These are phyloP conservation scores for Ophiostoma perfectum DNA, from an alignment of 2,329 filamentous ascomycete genomes.

Conservation along the genomic window DNA sequence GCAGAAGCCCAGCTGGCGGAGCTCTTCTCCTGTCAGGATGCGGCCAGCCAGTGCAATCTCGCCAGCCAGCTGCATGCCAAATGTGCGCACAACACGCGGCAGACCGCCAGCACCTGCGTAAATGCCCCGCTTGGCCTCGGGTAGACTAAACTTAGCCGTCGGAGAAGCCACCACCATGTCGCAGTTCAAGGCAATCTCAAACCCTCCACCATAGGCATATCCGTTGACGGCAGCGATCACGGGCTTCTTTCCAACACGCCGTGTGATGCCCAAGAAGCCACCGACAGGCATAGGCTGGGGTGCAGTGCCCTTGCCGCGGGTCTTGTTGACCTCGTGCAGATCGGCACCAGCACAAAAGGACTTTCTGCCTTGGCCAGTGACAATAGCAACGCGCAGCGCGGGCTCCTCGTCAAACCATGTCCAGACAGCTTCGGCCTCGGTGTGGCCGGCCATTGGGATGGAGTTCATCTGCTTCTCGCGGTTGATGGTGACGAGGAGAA, in stretches of 20 bases:
- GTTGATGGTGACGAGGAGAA: conserved; percentile 50
- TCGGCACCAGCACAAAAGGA: conserved; percentile 51
- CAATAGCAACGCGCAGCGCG: conserved; percentile 42
- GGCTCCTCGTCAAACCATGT: conserved; percentile 51
- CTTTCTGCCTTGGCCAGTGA: conserved; percentile 48
- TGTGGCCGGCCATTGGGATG: conserved; percentile 39
- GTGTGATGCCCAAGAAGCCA: conserved; percentile 38
- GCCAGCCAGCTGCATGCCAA: conserved; percentile 64
- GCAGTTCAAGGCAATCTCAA: conserved; percentile 55
- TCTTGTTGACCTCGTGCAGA: conserved; percentile 42
- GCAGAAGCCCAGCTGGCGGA: conserved; percentile 60
- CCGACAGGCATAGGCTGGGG: conserved; percentile 21
- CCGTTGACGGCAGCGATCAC: conserved; percentile 60
- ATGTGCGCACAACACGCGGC: conserved; percentile 57
- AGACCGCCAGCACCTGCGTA: conserved; percentile 65
- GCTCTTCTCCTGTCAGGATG: conserved; percentile 52
- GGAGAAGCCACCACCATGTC: conserved; percentile 54
- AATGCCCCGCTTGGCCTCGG: conserved; percentile 66
- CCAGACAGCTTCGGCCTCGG: conserved; percentile 45
- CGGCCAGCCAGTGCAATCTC: conserved; percentile 66
- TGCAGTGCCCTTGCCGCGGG: conserved; percentile 27
- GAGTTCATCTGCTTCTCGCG: conserved; percentile 45
- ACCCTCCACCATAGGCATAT: conserved; percentile 55
- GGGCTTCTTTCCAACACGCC: conserved; percentile 53
- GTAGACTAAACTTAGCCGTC: conserved; percentile 51